A percentile compares a stretch with the other conserved stretches of the same genome.
phyloP scores from a whole-genome alignment of 2,329 filamentous ascomycete species.

The Fusarium siculi region DNA sequence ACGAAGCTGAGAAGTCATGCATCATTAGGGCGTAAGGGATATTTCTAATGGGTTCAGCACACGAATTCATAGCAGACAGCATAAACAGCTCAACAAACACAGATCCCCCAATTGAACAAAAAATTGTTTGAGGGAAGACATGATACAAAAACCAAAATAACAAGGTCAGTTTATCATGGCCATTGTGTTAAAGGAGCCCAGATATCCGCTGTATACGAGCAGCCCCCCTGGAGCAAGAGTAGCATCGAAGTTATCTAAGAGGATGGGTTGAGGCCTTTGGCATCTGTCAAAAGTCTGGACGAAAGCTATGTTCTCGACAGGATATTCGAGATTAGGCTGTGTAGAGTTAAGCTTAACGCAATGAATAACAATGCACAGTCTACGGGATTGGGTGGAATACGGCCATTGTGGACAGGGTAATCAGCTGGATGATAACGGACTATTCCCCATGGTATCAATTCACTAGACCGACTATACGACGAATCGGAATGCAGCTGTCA shows the following conservation, averaged over 20 bases:
- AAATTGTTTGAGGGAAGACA: too few species aligned
- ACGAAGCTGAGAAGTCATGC: neutral
- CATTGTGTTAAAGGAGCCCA: neutral
- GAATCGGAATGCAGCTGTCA: neutral
- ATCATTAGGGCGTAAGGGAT: neutral
- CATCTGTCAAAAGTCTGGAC: neutral
- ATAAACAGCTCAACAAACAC: neutral
- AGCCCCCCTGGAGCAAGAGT: neutral
- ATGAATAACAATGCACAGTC: neutral
- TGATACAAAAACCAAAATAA: too few species aligned
- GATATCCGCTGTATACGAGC: neutral
- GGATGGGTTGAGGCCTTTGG: accelerated
- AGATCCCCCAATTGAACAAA: too few species aligned
- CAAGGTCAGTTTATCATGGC: too few species aligned
- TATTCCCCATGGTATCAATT: neutral
- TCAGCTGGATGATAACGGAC: neutral
- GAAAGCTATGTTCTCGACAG: too few species aligned
- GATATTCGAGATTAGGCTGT: neutral
- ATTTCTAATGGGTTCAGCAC: neutral
- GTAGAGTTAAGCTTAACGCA: neutral
- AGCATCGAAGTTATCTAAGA: neutral
- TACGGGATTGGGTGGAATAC: neutral
- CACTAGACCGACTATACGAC: neutral
- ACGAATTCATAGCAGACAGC: neutral
- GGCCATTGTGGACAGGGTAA: neutral